Evolutionary conservation across 345 rosid species (phyloP), one percentile per base, ranked within the genome.

Genomic region (Rubroshorea leprosula): DNA sequence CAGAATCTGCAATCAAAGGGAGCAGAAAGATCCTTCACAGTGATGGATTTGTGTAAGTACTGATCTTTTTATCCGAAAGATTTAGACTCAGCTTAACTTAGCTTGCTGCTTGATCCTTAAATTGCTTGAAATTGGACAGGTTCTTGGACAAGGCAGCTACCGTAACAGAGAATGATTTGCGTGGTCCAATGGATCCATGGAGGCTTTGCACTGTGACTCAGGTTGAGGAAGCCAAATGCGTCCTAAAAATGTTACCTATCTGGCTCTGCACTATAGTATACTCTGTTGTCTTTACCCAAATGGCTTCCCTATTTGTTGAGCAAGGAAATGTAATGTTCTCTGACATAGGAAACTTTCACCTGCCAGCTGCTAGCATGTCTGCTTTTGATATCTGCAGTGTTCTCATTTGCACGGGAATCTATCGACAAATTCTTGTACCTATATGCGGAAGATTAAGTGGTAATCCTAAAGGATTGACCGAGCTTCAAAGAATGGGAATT

Each of bases 111-210:
- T 27, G n/a, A n/a, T n/a, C n/a, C n/a, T n/a, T n/a, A n/a, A n/a
- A n/a, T n/a, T n/a, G n/a, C n/a, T n/a, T 38, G 41, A 55, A 55
- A 39, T 50, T 24, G 75, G 62, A 54, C 59, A 82, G 84, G 74
- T 78, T 73, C 51, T 75, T 91, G 81, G 98, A 91, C 74, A 91
- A 79, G 83, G 98, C 98, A 31, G 98, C 95, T 22, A 87, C 86
- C 4, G 60, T 82, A 19, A 84, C 79, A 60, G 79, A 78, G 18
- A 62, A 64, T 0, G 98, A 91, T 55, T 10, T 61, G 38, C 24
- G 6, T 5, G 57, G 49, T n/a, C 68, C 44, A 56, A 63, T 19
- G 18, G 55, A 78, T 49, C 81, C 79, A 11, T 89, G 95, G 96
- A 66, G 79, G 51, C 77, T 89, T 4, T 89, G 96, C 68, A 83